Percentiles rank a stretch among this genome's conserved stretches.
Evolutionary conservation across 2,329 filamentous ascomycete genomes (phyloP).

Genomic region (Cladosporium sp.): DNA sequence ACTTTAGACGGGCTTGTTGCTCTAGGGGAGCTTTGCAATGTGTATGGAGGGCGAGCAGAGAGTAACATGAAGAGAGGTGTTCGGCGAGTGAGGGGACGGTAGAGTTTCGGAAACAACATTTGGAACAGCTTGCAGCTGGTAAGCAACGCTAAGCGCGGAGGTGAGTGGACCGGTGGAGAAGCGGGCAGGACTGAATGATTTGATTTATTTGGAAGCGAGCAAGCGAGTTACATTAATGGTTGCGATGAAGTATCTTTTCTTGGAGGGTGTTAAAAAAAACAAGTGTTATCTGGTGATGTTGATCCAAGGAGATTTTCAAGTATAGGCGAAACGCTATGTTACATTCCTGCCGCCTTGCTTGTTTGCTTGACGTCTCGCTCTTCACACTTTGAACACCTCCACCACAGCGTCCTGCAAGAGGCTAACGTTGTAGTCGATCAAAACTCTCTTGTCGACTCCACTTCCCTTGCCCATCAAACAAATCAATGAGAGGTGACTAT

Average conservation of each 20-base stretch:
- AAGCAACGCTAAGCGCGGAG: not conserved
- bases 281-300: not conserved
- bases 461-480: slow-evolving; percentile 83
- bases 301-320: no score
- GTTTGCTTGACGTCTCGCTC: not conserved
- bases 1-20: no score
- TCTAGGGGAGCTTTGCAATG: not conserved
- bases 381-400: slow-evolving; percentile 64
- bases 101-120: not conserved
- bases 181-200: not conserved
- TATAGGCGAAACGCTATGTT: not conserved
- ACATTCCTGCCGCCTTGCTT: not conserved
- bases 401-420: slow-evolving; percentile 76
- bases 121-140: not conserved
- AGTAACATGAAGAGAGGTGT: not conserved
- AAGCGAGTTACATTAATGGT: not conserved
- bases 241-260: not conserved
- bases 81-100: not conserved
- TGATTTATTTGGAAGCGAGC: not conserved
- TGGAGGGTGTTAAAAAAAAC: not conserved
- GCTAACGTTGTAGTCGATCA: slow-evolving; percentile 85
- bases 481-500: slow-evolving; percentile 73
- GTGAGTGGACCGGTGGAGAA: not conserved
- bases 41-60: not conserved
- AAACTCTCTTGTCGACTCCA: slow-evolving; percentile 77